Base-by-base conservation (phyloP, 371 early-diverging fungal genomes). In the Rhizopus arrhizus region DNA sequence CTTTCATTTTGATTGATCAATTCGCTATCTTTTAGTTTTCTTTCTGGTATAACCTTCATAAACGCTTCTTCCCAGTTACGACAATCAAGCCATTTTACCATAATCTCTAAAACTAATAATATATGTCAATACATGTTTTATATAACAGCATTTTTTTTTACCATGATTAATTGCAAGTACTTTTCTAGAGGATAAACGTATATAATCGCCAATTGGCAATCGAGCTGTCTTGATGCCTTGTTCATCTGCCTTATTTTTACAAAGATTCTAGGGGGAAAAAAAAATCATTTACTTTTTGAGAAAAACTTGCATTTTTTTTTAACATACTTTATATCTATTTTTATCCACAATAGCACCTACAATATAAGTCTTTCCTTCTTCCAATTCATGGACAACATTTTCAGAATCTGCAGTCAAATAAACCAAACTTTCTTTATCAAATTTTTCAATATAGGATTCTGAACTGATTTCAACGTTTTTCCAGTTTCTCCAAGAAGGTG, bases 311-410 rank as follows among this genome's bases (percentile, higher is more conserved):
- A 22, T 41, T 22, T 7, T 9, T 49, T 41, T 32, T 28, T 12
- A 10, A 4, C 13, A 3, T 36, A 82, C 86, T 76, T 91, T 91
- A 73, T 93, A 80, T 51, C 96, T 72, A 64, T 98, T 98, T 69
- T 90, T 91, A 73, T 98, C 98, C 1, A 98, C 98, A 59, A 98
- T 87, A 1, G 94, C 97, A 45, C 98, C 98, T 66, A 98, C 88
- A 28, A 98, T 73, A 69, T 96, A 96, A 3, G 84, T 81, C 48
- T 88, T 91, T 0, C 69, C 70, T 32, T 82, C 83, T 8, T 95
- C 94, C 22, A 98, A 71, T 5, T 73, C 68, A 7, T 81, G 66
- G 9, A 91, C 66, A 9, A 83, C 78, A 53, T 91, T 88, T 11
- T 85, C 83, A 6, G 94, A 89, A 68, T 97, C 98, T 5, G 97